phyloP scores from a whole-genome alignment of 768 basidiomycete species.

The Leccinum obscurum region DNA sequence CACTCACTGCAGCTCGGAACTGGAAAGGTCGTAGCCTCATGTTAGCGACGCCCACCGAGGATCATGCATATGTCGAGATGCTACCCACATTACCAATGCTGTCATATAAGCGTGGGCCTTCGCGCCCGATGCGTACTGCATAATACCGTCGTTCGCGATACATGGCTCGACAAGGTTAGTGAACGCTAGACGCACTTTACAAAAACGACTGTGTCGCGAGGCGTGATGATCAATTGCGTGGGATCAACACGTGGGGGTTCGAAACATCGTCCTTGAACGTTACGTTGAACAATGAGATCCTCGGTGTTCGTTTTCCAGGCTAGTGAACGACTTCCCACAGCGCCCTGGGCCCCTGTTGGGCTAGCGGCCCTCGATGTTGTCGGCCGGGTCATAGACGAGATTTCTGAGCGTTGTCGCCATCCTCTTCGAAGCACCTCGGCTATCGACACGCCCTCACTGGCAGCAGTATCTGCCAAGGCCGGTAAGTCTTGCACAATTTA shows the following conservation, averaged over 20 bases:
- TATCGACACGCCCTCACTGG: too few species aligned
- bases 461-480: too few species aligned
- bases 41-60: conserved; percentile 5
- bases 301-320: too few species aligned
- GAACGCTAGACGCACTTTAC: background rate
- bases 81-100: conserved; percentile 25
- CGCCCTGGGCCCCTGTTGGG: too few species aligned
- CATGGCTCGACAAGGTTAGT: conserved; percentile 11
- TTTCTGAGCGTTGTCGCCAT: background rate
- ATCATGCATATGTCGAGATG: background rate
- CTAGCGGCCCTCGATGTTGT: background rate
- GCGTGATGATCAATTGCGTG: too few species aligned
- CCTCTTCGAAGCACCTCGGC: background rate
- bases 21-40: conserved; percentile 4
- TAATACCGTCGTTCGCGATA: conserved; percentile 29
- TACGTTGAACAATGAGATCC: background rate
- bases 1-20: conserved; percentile 28
- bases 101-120: conserved; percentile 35
- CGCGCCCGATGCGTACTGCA: conserved; percentile 36
- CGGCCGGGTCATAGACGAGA: too few species aligned
- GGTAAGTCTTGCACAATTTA: background rate
- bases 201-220: background rate
- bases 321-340: too few species aligned
- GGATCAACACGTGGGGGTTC: too few species aligned
- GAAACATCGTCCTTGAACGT: too few species aligned